phyloP scores from a whole-genome alignment of 805 yeast genomes.

The Candida xyloterini region DNA sequence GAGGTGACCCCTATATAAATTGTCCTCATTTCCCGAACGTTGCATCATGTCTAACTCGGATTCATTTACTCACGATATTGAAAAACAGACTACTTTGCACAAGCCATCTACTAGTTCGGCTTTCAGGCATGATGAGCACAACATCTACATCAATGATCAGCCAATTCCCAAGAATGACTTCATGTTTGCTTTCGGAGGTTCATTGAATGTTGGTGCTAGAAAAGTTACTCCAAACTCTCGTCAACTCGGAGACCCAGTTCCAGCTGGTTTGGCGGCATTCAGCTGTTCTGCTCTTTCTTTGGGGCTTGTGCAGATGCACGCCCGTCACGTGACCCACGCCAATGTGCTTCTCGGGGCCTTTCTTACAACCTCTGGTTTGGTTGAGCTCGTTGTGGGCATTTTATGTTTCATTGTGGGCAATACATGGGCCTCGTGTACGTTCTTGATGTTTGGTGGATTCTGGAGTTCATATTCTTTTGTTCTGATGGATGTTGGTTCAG shows the following conservation, averaged over 20 bases:
- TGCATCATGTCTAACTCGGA: conserved; percentile 21
- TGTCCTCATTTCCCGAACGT: background rate
- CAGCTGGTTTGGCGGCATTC: conserved; percentile 51
- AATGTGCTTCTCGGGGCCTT: conserved; percentile 45
- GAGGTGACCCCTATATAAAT: conserved; percentile 8
- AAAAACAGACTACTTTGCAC: conserved; percentile 23
- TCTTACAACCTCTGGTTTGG: conserved; percentile 48
- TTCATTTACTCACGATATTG: conserved; percentile 27
- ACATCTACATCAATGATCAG: conserved; percentile 40
- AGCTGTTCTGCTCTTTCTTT: conserved; percentile 45
- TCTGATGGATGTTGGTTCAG: conserved; percentile 42
- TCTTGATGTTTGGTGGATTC: conserved; percentile 53
- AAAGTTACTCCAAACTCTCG: conserved; percentile 24
- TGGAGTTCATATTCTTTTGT: conserved; percentile 51
- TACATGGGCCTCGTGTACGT: conserved; percentile 54
- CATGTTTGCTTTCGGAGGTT: conserved; percentile 62
- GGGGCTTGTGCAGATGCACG: conserved; percentile 45
- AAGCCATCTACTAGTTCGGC: conserved; percentile 20
- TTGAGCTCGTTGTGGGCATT: conserved; percentile 48
- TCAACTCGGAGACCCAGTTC: conserved; percentile 46
- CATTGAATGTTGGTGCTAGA: conserved; percentile 42
- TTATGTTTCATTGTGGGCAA: conserved; percentile 51
- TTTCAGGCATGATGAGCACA: conserved; percentile 40
- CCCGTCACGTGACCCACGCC: conserved; percentile 42
- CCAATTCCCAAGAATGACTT: conserved; percentile 53